phyloP scores from a whole-genome alignment of 2,329 filamentous ascomycete species.

The Alternaria consortialis region DNA sequence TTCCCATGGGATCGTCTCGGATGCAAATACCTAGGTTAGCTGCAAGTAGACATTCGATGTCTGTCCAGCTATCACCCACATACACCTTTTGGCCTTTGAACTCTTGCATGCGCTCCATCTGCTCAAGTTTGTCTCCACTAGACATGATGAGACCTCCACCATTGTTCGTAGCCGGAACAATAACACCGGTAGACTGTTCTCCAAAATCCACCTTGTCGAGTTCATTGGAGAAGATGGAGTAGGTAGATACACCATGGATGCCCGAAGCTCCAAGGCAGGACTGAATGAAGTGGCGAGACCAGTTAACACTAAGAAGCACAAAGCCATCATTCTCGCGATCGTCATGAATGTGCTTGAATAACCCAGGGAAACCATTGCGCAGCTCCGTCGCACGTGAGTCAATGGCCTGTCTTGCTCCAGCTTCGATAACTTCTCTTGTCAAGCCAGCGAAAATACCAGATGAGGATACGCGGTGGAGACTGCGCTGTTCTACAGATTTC shows the following conservation, averaged over 20 bases:
- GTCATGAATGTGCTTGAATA: conserved; percentile 39
- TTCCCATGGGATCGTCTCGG: conserved; percentile 48
- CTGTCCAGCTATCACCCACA: conserved; percentile 59
- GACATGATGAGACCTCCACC: conserved; percentile 43
- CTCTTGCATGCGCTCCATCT: conserved; percentile 29
- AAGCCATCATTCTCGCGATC: conserved; percentile 21
- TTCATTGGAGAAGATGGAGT: conserved; percentile 33
- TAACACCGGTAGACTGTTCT: conserved; percentile 27
- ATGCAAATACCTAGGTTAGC: conserved; percentile 60
- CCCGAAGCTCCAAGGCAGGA: conserved; percentile 30
- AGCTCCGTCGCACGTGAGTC: conserved; percentile 44
- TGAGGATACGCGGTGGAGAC: conserved; percentile 52
- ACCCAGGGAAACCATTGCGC: conserved; percentile 47
- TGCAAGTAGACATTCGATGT: conserved; percentile 56
- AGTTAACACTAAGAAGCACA: conserved; percentile 58
- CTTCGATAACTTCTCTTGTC: conserved; percentile 39
- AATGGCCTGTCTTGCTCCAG: conserved; percentile 40
- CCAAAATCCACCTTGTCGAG: conserved; percentile 27
- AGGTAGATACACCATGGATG: neutral
- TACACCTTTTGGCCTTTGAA: conserved; percentile 47
- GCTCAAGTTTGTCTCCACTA: conserved; percentile 52
- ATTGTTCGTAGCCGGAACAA: conserved; percentile 10
- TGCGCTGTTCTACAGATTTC: conserved; percentile 51
- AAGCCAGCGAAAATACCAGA: conserved; percentile 53
- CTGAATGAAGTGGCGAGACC: conserved; percentile 56